Evolutionary conservation across 139 green algal species (phyloP), one percentile per base, ranked within the genome.

Genomic region (Ettlia oleoabundans): DNA sequence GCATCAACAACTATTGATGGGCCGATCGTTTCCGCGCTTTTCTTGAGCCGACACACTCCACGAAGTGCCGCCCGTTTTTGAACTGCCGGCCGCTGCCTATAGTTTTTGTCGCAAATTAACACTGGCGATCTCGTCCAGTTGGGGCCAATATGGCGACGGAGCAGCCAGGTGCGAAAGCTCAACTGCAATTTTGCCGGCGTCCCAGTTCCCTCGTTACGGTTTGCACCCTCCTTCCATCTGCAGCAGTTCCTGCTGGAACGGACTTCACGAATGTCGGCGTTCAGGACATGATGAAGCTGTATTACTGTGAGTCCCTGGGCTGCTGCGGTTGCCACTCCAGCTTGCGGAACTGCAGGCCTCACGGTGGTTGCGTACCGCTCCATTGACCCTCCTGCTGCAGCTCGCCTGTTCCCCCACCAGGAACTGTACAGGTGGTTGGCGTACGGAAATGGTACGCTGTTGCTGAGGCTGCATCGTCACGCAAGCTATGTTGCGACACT

Each of bases 341-440:
- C 28, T 68, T 68, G 13, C 26, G 61, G 10, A 33, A n/a, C n/a
- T n/a, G n/a, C n/a, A n/a, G n/a, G 30, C 9, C 64, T 71, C 9
- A 47, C 8, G 52, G 37, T 22, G 8, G 35, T 24, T 53, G 30
- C 43, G 4, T 35, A 35, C 33, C 30, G 38, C 40, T 4, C 18
- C 3, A 30, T 26, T 0, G 19, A 55, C 26, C 33, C 28, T 0
- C 15, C 51, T 41, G 1, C 68, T 33, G 2, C 83, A 88, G 83
- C 65, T 26, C 43, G 83, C 4, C 65, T 97, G 7, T 98, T 96
- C 71, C 94, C 95, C 3, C 77, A 89, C 35, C 79, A 96, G 40
- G 90, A 94, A 21, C 92, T 98, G 79, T 94, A 86, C 75, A 94
- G 93, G 65, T 98, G 96, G 96, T 91, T 98, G 8, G 86, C 84